Base-by-base conservation (phyloP, 2,329 filamentous ascomycete species). In the Alternaria incomplexa region DNA sequence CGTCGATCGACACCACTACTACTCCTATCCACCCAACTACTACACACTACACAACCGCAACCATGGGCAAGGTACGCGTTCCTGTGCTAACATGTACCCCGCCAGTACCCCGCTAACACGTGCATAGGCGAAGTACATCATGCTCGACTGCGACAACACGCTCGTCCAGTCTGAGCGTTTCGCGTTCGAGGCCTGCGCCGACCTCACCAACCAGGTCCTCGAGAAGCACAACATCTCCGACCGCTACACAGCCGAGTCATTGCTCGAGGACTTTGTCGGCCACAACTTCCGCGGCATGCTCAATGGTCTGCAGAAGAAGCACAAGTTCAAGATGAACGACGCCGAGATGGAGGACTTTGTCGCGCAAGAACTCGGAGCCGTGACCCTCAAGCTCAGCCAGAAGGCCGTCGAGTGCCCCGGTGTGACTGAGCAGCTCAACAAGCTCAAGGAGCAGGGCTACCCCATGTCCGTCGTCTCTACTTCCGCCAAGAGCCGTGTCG, bases 251-350 rank as follows among this genome's bases (percentile, higher is more conserved):
- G 91, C 91, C 75, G 87, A 90, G 51, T 86, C 89, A 63, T 89
- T 97, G 67, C 92, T 97, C 82, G 84, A 86, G 72, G 92, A 97
- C 83, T 97, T 96, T 75, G 93, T 97, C 72, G 93, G 94, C 73
- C 91, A 96, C 80, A 97, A 96, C 87, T 97, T 97, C 87, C 92
- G 93, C 71, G 92, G 93, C 81, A 97, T 97, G 92, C 90, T 97
- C 82, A 81, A 84, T 62, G 89, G 88, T 64, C 88, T 97, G 64
- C 89, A 93, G 81, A 83, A 88, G 80, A 90, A 91, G 81, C 89
- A 92, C 85, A 85, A 86, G 81, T 95, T 97, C 81, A 82, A 85
- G 56, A 87, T 97, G 81, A 73, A 81, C 25, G 80, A 85, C 20
- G 88, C 88, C 3, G 91, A 96, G 76, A 81, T 93, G 61, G 89